These are phyloP conservation scores for Vickermania spadyakhi DNA, from an alignment of 208 protist genomes.

Conservation along the genomic window DNA sequence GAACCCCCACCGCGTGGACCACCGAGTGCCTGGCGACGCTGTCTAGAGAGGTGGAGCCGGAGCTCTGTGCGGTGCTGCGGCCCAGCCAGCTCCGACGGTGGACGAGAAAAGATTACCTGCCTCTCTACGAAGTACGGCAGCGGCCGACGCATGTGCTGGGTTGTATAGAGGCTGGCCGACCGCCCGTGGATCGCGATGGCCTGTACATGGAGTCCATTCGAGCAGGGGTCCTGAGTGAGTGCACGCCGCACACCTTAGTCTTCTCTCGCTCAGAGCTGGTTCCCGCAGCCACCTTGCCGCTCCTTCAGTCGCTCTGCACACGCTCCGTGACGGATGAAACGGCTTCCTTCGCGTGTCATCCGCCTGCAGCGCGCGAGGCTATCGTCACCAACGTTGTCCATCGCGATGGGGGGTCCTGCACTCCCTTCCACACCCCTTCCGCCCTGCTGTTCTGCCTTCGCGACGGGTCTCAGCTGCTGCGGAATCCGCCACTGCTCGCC, in stretches of 20 bases:
- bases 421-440: conserved; percentile 25
- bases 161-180: no score
- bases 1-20: neutral
- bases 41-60: neutral
- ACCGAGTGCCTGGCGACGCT: no score
- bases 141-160: neutral
- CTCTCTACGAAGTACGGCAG: neutral
- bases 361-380: no score
- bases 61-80: neutral
- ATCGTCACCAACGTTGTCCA: conserved; percentile 24
- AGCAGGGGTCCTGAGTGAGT: conserved; percentile 23
- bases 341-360: no score
- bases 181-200: conserved; percentile 2
- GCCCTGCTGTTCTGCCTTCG: conserved; percentile 33
- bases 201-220: conserved; percentile 16
- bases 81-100: neutral
- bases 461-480: conserved; percentile 13
- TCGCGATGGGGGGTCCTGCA: conserved; percentile 48
- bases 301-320: conserved; percentile 14
- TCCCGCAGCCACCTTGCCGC: conserved; percentile 16
- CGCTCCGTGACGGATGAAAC: neutral
- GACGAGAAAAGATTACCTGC: neutral
- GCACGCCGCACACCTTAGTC: conserved; percentile 16
- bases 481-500: conserved; percentile 40
- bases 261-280: conserved; percentile 25